Evolutionary conservation across 2,329 filamentous ascomycete genomes (phyloP), one percentile per base, ranked within the genome.

Genomic region (Ophiostoma perfectum): DNA sequence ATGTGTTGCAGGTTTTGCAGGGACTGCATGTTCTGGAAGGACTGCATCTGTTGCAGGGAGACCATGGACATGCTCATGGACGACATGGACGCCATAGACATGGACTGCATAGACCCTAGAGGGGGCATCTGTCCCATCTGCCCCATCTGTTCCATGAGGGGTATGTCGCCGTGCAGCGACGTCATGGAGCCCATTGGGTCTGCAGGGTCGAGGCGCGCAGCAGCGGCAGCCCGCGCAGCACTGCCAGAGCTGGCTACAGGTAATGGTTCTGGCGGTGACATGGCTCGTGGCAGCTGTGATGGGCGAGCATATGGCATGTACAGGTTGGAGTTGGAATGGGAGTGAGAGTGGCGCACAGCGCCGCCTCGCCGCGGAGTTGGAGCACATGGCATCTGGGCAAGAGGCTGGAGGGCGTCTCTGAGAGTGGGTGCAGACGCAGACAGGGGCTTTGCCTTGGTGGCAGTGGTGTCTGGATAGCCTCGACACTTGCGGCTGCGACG

Each of bases 401-500:
- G 44, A 2, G 64, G 49, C 41, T 66, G 63, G 42, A 68, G 63
- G 52, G 49, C 47, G 18, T 41, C 58, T 41, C 12, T 44, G 16
- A 45, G 18, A 27, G 39, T 8, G 16, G 18, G 14, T 64, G 60
- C 41, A 6, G 5, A 3, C 18, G 27, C 7, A 39, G 68, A 42
- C 39, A 45, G 5, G 11, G 36, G n/a, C 39, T 67, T 58, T 11
- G 42, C 9, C 44, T 62, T 69, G 49, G 36, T 45, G 65, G 58
- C 18, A 2, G 42, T 64, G 18, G 65, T 44, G 39, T 68, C 65
- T 1, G 62, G 52, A 52, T 71, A 71, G 47, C 70, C 70, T 38
- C 70, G 67, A 52, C 70, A 71, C 55, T 65, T 69, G 2, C 70
- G 69, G 49, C 58, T 68, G 44, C 70, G 70, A 4, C 70, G 70